A percentile compares a stretch with the other conserved stretches of the same genome.
These are phyloP conservation scores for Davidsoniella neocaledoniae DNA, from an alignment of 2,329 filamentous ascomycete species.

Conservation along the genomic window DNA sequence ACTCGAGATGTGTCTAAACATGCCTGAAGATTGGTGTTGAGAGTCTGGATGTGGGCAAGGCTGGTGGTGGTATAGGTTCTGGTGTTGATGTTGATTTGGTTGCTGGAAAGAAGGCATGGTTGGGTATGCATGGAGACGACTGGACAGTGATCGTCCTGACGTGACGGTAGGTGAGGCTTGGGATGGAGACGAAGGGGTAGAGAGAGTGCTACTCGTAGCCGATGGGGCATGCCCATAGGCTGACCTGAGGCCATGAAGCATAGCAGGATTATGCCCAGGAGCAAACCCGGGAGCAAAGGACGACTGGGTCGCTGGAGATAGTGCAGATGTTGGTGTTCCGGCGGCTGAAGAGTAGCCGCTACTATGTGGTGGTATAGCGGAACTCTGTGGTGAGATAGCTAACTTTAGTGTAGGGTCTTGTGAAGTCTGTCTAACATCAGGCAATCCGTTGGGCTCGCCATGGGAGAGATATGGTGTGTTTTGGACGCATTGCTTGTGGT, in stretches of 20 bases:
- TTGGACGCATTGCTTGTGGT: not conserved
- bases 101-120: too few species aligned
- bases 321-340: slow-evolving; percentile 2
- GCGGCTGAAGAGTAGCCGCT: not conserved
- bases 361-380: not conserved
- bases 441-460: not conserved
- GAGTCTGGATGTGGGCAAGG: too few species aligned
- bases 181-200: not conserved
- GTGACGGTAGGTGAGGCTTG: not conserved
- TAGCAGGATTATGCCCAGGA: not conserved
- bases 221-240: not conserved
- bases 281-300: not conserved
- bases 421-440: not conserved
- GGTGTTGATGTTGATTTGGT: too few species aligned
- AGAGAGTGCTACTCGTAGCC: not conserved
- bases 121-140: not conserved
- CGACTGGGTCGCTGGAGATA: not conserved
- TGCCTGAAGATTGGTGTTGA: too few species aligned
- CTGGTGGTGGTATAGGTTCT: too few species aligned
- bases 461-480: not conserved
- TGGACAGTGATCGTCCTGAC: not conserved
- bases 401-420: not conserved
- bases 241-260: not conserved
- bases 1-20: not conserved
- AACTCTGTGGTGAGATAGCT: not conserved